phyloP scores from a whole-genome alignment of 1,284 basidiomycete genomes.

The Serendipita sp. region DNA sequence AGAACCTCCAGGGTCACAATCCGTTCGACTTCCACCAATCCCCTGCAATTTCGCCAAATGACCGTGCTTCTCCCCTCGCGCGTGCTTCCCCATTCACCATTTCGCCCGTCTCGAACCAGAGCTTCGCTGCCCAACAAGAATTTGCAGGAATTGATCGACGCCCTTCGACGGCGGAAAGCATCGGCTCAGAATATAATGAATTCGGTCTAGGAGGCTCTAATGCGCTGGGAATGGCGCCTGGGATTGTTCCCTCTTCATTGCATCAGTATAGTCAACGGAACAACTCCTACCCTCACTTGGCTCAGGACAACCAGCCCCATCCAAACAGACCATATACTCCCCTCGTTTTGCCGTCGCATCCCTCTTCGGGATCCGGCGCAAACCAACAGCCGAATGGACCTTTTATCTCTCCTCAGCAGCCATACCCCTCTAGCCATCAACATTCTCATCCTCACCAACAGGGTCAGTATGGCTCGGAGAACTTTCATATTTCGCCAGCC shows the following conservation, averaged over 20 bases:
- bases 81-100: not conserved
- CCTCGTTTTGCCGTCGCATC: not conserved
- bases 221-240: not conserved
- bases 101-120: not conserved
- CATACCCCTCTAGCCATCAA: not conserved
- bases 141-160: not conserved
- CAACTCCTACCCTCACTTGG: not conserved
- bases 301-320: not conserved
- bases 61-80: not conserved
- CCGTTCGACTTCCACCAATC: slow-evolving; percentile 1
- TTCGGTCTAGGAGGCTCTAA: not conserved
- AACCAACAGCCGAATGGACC: not conserved
- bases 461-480: not conserved
- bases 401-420: not conserved
- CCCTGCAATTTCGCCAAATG: not conserved
- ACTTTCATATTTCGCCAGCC: not conserved
- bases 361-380: not conserved
- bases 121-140: not conserved
- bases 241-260: not conserved
- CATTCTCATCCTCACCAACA: not conserved
- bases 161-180: slow-evolving; percentile 2
- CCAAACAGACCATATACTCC: not conserved
- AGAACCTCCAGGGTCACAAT: not conserved
- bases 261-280: not conserved
- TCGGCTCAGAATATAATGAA: not conserved